Conservation (phyloP, 2,329 filamentous ascomycete species). For the Blumeriella jaapii region DNA sequence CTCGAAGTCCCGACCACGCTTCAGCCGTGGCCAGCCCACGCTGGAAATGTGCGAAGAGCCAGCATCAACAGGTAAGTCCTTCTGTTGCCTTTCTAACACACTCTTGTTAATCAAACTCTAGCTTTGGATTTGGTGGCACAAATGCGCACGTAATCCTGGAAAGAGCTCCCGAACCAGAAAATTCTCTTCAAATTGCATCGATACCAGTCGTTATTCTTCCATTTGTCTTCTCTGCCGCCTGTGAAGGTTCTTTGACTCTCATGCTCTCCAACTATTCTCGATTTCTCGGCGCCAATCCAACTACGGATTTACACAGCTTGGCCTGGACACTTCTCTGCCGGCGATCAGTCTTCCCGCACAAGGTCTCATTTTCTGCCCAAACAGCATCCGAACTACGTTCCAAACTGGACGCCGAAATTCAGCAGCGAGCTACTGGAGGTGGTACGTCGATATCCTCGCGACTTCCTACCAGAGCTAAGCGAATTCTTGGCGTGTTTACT, state of each 20-base stretch:
- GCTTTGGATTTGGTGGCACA: no score
- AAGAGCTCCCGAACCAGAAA: no score
- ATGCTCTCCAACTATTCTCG: slow-evolving; percentile 2
- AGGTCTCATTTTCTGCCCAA: slow-evolving; percentile 8
- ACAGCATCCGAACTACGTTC: slow-evolving; percentile 4
- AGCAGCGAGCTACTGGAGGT: no score
- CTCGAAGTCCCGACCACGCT: slow-evolving; percentile 10
- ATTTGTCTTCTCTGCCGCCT: slow-evolving; percentile 7
- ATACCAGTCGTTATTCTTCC: slow-evolving; percentile 4
- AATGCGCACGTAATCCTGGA: no score
- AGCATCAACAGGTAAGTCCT: slow-evolving; percentile 15
- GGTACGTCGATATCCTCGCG: no score
- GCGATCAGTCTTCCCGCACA: slow-evolving; percentile 7
- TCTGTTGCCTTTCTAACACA: background rate
- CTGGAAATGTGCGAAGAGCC: slow-evolving; percentile 10
- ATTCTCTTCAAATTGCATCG: no score
- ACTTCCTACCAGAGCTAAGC: slow-evolving; percentile 1
- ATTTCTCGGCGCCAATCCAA: slow-evolving; percentile 2
- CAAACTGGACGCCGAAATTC: slow-evolving; percentile 6
- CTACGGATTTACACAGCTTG: slow-evolving; percentile 3
- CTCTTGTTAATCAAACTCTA: no score
- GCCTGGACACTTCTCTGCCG: slow-evolving; percentile 6
- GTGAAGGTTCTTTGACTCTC: slow-evolving; percentile 2
- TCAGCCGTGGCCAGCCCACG: slow-evolving; percentile 15
- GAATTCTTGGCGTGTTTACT: slow-evolving; percentile 16